These are phyloP conservation scores for Magnolia kwangsiensis DNA, from an alignment of 164 flowering plant genomes.

Conservation along the genomic window DNA sequence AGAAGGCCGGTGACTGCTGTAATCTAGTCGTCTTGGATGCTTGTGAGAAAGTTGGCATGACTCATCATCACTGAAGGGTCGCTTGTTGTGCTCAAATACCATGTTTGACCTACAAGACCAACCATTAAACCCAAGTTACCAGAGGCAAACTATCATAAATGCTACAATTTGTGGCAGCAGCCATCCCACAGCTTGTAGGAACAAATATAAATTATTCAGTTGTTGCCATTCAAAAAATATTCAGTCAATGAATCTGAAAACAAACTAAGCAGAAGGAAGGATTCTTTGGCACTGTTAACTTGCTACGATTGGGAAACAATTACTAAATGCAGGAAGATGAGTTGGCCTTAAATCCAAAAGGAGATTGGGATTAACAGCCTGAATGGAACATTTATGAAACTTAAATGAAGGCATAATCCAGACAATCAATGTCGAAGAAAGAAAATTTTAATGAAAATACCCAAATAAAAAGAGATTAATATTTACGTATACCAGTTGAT, in stretches of 20 bases:
- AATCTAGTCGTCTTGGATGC: conserved; percentile 32
- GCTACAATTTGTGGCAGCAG: neutral
- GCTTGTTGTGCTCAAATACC: conserved; percentile 33
- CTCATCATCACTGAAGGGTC: conserved; percentile 38
- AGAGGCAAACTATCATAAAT: neutral
- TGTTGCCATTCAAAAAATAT: neutral
- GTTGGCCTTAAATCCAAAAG: too few relatives aligned
- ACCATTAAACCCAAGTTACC: neutral
- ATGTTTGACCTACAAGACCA: conserved; percentile 34
- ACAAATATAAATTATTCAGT: neutral
- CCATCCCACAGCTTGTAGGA: neutral
- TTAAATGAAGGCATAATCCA: too few relatives aligned
- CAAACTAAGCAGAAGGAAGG: neutral
- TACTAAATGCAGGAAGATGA: too few relatives aligned
- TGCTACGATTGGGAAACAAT: too few relatives aligned
- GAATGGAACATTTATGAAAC: too few relatives aligned
- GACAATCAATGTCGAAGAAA: too few relatives aligned
- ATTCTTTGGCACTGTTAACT: neutral
- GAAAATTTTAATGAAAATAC: too few relatives aligned
- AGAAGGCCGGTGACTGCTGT: conserved; percentile 19
- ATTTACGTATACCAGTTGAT: too few relatives aligned
- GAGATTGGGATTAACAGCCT: too few relatives aligned
- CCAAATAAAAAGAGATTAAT: too few relatives aligned
- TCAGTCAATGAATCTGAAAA: neutral
- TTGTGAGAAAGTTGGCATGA: conserved; percentile 29